phyloP scores from a whole-genome alignment of 2,329 filamentous ascomycete genomes.

The Leptographium procerum region DNA sequence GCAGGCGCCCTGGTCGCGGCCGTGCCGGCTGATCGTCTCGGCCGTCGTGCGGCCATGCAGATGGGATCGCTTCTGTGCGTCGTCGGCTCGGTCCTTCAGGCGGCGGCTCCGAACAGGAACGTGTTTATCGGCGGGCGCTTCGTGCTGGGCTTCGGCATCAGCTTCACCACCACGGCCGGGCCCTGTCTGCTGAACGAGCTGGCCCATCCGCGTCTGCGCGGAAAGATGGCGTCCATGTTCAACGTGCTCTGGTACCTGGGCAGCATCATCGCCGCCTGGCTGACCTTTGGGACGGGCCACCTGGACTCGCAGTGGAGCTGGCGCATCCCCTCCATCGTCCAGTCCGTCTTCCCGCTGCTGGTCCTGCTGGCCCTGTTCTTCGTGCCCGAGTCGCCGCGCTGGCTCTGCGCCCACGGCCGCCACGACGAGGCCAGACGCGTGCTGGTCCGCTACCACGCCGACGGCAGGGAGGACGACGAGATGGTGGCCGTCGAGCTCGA shows the following conservation, averaged over 20 bases:
- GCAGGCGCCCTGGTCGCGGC: neutral
- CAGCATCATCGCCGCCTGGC: conserved; percentile 11
- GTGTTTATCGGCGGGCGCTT: neutral
- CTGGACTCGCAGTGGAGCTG: conserved; percentile 11
- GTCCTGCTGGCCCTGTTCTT: conserved; percentile 11
- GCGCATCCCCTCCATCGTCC: conserved; percentile 12
- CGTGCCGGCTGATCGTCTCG: neutral
- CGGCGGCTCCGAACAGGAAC: neutral
- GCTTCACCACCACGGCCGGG: neutral
- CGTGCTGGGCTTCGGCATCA: neutral
- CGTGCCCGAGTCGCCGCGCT: conserved; percentile 28
- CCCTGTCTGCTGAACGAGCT: neutral
- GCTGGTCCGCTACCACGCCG: conserved; percentile 46
- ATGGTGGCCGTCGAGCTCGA: conserved; percentile 36
- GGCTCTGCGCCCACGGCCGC: conserved; percentile 19
- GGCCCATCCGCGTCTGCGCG: neutral
- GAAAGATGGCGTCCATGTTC: neutral
- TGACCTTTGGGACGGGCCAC: conserved; percentile 13
- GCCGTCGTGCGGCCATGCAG: neutral
- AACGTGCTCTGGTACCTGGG: conserved; percentile 18
- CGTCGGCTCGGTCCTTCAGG: neutral
- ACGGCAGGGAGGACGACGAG: conserved; percentile 29
- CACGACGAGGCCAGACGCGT: conserved; percentile 24
- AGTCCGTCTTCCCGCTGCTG: neutral
- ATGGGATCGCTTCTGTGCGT: neutral